phyloP scores from a whole-genome alignment of 331 rosid genomes.

The Dryas integrifolia region DNA sequence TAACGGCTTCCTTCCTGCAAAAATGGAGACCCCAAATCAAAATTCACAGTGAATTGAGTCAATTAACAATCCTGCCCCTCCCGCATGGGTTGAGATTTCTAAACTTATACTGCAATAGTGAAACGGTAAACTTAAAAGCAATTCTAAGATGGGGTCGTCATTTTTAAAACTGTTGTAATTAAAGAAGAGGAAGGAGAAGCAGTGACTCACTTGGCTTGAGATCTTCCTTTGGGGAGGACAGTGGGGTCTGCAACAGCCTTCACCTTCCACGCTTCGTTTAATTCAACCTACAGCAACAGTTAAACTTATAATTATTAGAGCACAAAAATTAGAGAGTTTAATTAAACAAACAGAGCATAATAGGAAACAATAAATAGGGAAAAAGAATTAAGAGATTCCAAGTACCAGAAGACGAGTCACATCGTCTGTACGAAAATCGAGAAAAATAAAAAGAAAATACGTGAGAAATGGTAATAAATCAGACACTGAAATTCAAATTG shows the following conservation, averaged over 20 bases:
- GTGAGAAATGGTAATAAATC: conserved; percentile 13
- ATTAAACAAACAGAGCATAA: neutral
- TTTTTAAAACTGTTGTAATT: neutral
- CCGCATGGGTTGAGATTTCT: no score
- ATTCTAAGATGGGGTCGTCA: neutral
- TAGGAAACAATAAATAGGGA: neutral
- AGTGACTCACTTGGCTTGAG: conserved; percentile 64
- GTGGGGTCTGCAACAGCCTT: conserved; percentile 58
- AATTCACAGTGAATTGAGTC: conserved; percentile 4
- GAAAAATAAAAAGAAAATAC: neutral
- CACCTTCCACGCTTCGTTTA: conserved; percentile 76
- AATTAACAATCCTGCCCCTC: conserved; percentile 11
- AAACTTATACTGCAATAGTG: neutral
- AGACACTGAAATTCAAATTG: neutral
- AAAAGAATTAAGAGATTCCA: neutral
- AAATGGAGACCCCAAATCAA: neutral
- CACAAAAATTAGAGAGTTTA: neutral
- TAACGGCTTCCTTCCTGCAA: conserved; percentile 62
- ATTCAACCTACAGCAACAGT: conserved; percentile 46
- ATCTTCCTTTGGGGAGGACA: conserved; percentile 64
- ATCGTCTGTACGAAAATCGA: conserved; percentile 53
- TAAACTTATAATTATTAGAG: neutral
- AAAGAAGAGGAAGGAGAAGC: neutral
- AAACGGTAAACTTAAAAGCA: neutral
- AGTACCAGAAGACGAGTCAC: conserved; percentile 77